These are phyloP conservation scores for Trichophyton simii DNA, from an alignment of 2,329 filamentous ascomycete species.

Conservation along the genomic window DNA sequence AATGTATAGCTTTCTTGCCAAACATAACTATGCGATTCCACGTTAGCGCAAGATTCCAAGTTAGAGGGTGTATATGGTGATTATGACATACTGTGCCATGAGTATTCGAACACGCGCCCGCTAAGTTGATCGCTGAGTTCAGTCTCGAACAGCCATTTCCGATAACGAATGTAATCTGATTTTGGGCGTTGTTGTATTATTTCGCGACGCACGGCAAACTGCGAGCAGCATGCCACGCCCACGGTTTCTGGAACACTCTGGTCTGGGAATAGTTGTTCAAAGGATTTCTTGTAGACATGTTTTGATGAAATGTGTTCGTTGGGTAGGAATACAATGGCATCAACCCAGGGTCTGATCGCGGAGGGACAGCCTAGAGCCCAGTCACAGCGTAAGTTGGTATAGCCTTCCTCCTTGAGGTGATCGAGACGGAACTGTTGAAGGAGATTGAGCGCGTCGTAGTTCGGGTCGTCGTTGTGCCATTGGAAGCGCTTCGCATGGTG, in stretches of 20 bases:
- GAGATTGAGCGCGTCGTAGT: conserved; percentile 39
- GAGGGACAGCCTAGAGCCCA: conserved; percentile 47
- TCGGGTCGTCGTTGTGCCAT: conserved; percentile 48
- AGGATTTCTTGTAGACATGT: conserved; percentile 31
- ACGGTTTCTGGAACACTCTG: conserved; percentile 39
- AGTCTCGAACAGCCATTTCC: conserved; percentile 49
- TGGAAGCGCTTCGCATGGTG: conserved; percentile 45
- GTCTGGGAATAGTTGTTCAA: conserved; percentile 37
- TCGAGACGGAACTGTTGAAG: conserved; percentile 40
- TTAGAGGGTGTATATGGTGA: not conserved
- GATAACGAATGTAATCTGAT: conserved; percentile 43
- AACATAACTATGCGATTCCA: conserved; percentile 11
- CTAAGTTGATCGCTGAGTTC: conserved; percentile 43
- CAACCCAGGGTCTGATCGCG: conserved; percentile 40
- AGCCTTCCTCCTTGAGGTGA: conserved; percentile 42
- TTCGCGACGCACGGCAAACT: conserved; percentile 49
- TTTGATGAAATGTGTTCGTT: conserved; percentile 26
- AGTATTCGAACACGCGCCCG: conserved; percentile 52
- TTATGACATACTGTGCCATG: conserved; percentile 38
- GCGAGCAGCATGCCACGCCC: conserved; percentile 51
- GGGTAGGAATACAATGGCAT: conserved; percentile 34
- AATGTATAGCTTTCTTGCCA: conserved; percentile 45
- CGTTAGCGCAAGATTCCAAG: no score
- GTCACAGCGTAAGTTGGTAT: conserved; percentile 49
- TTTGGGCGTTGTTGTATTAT: conserved; percentile 43